phyloP scores from a whole-genome alignment of 805 yeast species.

The Cyberlindnera amylophila region DNA sequence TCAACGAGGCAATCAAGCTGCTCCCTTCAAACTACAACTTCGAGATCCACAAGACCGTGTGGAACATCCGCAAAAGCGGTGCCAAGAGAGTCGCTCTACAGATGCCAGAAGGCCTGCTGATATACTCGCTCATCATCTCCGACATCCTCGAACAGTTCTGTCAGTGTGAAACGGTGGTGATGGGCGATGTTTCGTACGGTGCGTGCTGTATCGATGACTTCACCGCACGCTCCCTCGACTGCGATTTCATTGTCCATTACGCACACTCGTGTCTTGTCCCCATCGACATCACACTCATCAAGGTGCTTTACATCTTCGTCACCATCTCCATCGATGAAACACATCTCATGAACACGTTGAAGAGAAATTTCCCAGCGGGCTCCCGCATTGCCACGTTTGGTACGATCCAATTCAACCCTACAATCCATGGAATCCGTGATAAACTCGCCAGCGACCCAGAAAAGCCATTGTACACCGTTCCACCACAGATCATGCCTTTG shows the following conservation, averaged over 20 bases:
- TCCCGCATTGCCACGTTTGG: constrained; percentile 81
- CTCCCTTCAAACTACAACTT: constrained; percentile 92
- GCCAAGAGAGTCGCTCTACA: constrained; percentile 89
- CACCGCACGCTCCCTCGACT: constrained; percentile 87
- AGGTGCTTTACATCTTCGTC: constrained; percentile 92
- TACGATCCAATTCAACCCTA: constrained; percentile 95
- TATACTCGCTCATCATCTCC: constrained; percentile 83
- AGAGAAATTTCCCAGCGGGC: constrained; percentile 62
- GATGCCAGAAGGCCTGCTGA: constrained; percentile 94
- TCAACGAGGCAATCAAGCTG: constrained; percentile 78
- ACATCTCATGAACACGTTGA: constrained; percentile 75
- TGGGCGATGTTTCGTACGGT: constrained; percentile 99
- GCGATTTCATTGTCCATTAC: constrained; percentile 93
- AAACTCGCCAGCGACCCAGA: constrained; percentile 48
- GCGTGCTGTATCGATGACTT: constrained; percentile 98
- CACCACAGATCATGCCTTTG: constrained; percentile 90
- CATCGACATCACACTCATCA: constrained; percentile 83
- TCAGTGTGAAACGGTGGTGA: constrained; percentile 77
- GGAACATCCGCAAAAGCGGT: constrained; percentile 75
- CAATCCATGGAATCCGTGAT: constrained; percentile 73
- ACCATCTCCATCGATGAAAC: constrained; percentile 84
- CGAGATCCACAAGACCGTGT: constrained; percentile 91
- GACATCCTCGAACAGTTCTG: constrained; percentile 94
- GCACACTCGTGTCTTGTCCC: constrained; percentile 98
- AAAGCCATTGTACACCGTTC: constrained; percentile 53